phyloP scores from a whole-genome alignment of 768 basidiomycete species.

The Mycena latifolia region DNA sequence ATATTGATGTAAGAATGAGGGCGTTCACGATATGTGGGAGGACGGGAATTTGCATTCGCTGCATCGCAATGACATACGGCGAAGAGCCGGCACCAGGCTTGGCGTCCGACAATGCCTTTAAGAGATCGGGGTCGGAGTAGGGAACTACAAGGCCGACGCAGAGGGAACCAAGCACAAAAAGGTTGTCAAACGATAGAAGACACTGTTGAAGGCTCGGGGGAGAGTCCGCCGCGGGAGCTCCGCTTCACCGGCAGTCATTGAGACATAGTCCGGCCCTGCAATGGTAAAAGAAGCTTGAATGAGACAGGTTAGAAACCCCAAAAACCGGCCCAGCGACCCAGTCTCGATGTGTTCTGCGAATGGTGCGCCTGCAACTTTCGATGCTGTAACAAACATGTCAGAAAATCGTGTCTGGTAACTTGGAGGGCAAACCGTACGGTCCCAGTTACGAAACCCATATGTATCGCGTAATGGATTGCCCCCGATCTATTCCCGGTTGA shows the following conservation, averaged over 20 bases:
- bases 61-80: slow-evolving; percentile 90
- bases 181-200: slow-evolving; percentile 82
- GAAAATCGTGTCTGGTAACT: background rate
- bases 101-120: slow-evolving; percentile 67
- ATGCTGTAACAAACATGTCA: slow-evolving; percentile 43
- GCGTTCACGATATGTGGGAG: slow-evolving; percentile 82
- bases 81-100: slow-evolving; percentile 70
- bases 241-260: slow-evolving; percentile 80
- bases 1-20: slow-evolving; percentile 73
- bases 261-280: slow-evolving; percentile 67
- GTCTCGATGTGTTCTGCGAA: slow-evolving; percentile 68
- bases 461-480: slow-evolving; percentile 67
- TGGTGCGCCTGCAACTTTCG: slow-evolving; percentile 61
- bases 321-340: slow-evolving; percentile 69
- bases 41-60: slow-evolving; percentile 71
- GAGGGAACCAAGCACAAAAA: slow-evolving; percentile 84
- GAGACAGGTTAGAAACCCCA: slow-evolving; percentile 73
- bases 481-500: slow-evolving; percentile 46
- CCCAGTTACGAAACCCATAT: slow-evolving; percentile 69
- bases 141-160: slow-evolving; percentile 85
- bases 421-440: slow-evolving; percentile 48
- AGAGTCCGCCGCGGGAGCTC: slow-evolving; percentile 77
- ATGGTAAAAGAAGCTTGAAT: slow-evolving; percentile 74
- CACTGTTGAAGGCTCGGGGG: slow-evolving; percentile 77
- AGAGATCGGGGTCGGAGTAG: slow-evolving; percentile 71